phyloP scores from a whole-genome alignment of 257 asterid species.

The Solanum corneliomulleri region DNA sequence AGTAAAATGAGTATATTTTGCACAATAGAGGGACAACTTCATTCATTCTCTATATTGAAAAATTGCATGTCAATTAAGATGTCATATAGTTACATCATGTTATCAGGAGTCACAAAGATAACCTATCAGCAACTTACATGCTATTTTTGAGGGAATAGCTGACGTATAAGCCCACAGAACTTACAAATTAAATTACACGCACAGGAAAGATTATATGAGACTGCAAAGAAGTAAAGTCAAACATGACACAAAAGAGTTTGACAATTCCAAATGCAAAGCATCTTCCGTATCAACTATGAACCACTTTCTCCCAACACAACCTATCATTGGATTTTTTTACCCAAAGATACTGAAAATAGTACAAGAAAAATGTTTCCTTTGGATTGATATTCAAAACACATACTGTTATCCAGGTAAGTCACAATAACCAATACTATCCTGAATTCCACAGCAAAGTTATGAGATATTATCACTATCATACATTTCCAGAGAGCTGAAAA shows the following conservation, averaged over 20 bases:
- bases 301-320: background rate
- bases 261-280: background rate
- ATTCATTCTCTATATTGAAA: background rate
- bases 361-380: too few species aligned
- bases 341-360: background rate
- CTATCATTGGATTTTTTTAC: background rate
- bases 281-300: too few species aligned
- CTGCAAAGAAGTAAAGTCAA: background rate
- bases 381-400: background rate
- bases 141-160: background rate
- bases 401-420: too few species aligned
- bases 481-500: background rate
- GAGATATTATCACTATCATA: background rate
- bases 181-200: background rate
- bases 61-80: background rate
- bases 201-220: background rate
- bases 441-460: background rate
- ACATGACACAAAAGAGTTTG: background rate
- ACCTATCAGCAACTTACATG: background rate
- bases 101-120: background rate
- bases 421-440: background rate
- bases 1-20: background rate
- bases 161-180: background rate
- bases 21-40: background rate
- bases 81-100: background rate